These are phyloP conservation scores for Aspergillus glaucus DNA, from an alignment of 2,329 filamentous ascomycete species.

Conservation along the genomic window DNA sequence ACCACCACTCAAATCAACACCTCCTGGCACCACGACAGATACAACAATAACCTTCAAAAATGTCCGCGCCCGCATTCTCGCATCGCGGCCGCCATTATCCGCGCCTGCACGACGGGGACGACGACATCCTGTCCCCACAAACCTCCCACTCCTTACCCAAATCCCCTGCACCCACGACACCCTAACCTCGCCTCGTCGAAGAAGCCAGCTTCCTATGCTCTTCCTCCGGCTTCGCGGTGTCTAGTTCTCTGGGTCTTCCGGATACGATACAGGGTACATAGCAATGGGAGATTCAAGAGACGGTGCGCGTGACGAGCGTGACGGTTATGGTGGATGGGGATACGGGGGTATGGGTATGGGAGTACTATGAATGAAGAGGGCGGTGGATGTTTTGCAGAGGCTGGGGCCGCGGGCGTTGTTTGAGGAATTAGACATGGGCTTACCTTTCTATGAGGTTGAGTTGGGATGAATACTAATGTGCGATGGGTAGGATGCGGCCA, in stretches of 20 bases:
- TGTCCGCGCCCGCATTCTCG: too few relatives aligned
- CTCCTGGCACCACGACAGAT: too few relatives aligned
- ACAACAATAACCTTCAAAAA: too few relatives aligned
- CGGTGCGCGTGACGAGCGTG: constrained; percentile 29
- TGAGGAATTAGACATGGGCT: constrained; percentile 47
- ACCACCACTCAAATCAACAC: too few relatives aligned
- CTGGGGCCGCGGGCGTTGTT: constrained; percentile 38
- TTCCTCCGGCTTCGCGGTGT: constrained; percentile 40
- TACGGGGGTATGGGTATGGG: constrained; percentile 38
- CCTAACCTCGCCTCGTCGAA: constrained; percentile 38
- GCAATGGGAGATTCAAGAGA: constrained; percentile 44
- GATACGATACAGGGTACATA: constrained; percentile 49
- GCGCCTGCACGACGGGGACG: too few relatives aligned
- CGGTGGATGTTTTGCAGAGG: constrained; percentile 41
- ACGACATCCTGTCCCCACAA: too few relatives aligned
- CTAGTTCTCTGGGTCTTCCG: constrained; percentile 38
- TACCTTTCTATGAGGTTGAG: constrained; percentile 4
- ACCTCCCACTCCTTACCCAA: too few relatives aligned
- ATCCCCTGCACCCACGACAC: constrained; percentile 36
- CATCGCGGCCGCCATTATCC: too few relatives aligned
- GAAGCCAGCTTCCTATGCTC: constrained; percentile 42
- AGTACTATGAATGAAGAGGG: constrained; percentile 43
- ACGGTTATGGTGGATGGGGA: constrained; percentile 44
- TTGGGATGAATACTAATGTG: background rate
- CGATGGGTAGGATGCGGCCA: constrained; percentile 37